Base-by-base conservation (phyloP, 441 rosid genomes). In the Adansonia madagascariensis region DNA sequence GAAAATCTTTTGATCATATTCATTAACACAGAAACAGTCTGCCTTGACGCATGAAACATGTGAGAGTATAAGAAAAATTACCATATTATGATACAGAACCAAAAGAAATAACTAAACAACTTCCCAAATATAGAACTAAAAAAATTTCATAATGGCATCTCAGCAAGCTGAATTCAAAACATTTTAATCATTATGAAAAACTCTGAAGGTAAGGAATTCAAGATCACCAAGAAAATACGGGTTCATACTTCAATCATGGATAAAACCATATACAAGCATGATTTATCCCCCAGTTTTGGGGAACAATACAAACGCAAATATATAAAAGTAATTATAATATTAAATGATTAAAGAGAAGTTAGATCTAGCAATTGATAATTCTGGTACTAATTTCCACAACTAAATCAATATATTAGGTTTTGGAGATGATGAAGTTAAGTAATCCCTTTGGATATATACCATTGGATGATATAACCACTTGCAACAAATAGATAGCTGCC, bases 131-230 rank as follows among this genome's bases (percentile, higher is more conserved):
- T 31, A 62, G 17, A 44, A 35, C 20, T 61, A 27, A 24, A 39
- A 63, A 6, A 35, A 63, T 20, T 63, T 63, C 47, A 63, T 35
- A 63, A 35, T 35, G 4, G 18, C 68, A 63, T 63, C 20, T 63
- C 46, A 31, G 68, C 46, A 31, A 63, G 35, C 68, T 35, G 46
- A 17, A 27, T 22, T 63, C 68, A 63, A 15, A 63, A 63, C 46
- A 63, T 0, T 63, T n/a, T 24, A 24, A 39, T 7, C 15, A 24
- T 10, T 1, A 0, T 50, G 55, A 67, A 67, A 67, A 46, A 39
- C 39, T 67, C 71, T 67, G 15, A 20, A 44, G 35, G 35, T 10
- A 67, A 9, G 72, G 56, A 67, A 67, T 20, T 67, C 17, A 46
- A 20, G 55, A 67, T 22, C 72, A 67, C 39, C 20, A 2, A 49